Base-by-base conservation (phyloP, 2,329 filamentous ascomycete genomes). In the Phaeoacremonium minimum region DNA sequence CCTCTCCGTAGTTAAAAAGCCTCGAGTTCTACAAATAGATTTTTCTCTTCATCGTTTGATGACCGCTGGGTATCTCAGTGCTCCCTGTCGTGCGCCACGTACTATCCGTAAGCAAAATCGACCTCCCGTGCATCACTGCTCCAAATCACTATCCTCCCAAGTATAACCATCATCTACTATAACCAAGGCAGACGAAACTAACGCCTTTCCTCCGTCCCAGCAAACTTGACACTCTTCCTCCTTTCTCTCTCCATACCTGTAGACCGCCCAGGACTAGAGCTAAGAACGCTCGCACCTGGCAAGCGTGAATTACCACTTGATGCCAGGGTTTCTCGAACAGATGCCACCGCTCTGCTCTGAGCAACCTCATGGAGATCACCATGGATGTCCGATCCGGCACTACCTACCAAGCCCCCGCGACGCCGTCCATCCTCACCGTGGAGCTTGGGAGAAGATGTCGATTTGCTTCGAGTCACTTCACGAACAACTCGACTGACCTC, bases 211-310 rank as follows among this genome's bases (percentile, higher is more conserved):
- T 61, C 65, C 8, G 67, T 62, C 30, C 63, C 64, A 3, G 68
- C 71, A 56, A 82, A 78, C 60, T 82, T 83, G 47, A 83, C 78
- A 44, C 76, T 81, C 67, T 80, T 81, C 52, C 76, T 66, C 44
- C 75, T 63, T 52, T 80, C 77, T 40, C 74, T 56, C 32, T 73
- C 70, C 1, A 43, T 36, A 2, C 51, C 53, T 3, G 55, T 54
- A 17, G 46, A 46, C 36, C 60, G 48, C 2, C 67, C 69, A 2
- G 73, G 73, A 36, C 72, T 77, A 0, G 70, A 71, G 45, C 73
- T 73, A 4, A 76, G 46, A 3, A 74, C 56, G 49, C 45, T 43
- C 47, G 45, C 49, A 45, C 39, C 16, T 29, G 38, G 5, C 38
- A 37, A 3, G 30, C 35, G 9, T 26, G 31, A 6, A 32, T 42